Conservation (phyloP, 2,329 filamentous ascomycete species). For the Akanthomyces uredinophilus region DNA sequence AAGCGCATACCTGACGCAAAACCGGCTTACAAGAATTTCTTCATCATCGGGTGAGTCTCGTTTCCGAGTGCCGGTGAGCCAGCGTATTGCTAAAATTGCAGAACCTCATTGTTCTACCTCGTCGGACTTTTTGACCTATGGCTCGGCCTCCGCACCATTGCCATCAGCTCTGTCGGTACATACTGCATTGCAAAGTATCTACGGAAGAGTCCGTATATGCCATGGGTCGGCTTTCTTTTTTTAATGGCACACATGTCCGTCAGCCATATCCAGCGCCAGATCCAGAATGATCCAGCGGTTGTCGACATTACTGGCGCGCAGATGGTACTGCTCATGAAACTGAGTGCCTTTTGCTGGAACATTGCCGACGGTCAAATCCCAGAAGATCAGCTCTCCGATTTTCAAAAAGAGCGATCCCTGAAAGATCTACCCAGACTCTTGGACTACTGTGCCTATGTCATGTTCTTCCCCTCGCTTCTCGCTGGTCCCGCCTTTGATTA, state of each 20-base stretch:
- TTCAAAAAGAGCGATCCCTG: slow-evolving; percentile 78
- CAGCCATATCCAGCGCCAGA: slow-evolving; percentile 80
- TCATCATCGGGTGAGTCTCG: slow-evolving; percentile 63
- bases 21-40: slow-evolving; percentile 81
- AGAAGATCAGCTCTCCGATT: slow-evolving; percentile 73
- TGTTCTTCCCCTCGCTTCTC: slow-evolving; percentile 92
- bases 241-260: slow-evolving; percentile 93
- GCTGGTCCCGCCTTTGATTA: slow-evolving; percentile 92
- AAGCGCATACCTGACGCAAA: slow-evolving; percentile 85
- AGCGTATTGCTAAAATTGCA: slow-evolving; percentile 27
- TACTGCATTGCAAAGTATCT: slow-evolving; percentile 82
- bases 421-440: slow-evolving; percentile 67
- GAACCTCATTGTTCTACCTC: slow-evolving; percentile 82
- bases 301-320: slow-evolving; percentile 93
- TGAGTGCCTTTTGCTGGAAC: slow-evolving; percentile 96
- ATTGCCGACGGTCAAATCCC: slow-evolving; percentile 85
- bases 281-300: slow-evolving; percentile 55
- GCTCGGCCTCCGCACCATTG: slow-evolving; percentile 72
- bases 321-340: slow-evolving; percentile 98
- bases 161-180: slow-evolving; percentile 71
- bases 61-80: not conserved
- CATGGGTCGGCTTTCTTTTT: slow-evolving; percentile 92
- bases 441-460: slow-evolving; percentile 83
- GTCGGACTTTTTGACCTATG: slow-evolving; percentile 91
- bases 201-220: slow-evolving; percentile 81